Conservation (phyloP, 2,329 filamentous ascomycete species). For the Fusarium sp. region DNA sequence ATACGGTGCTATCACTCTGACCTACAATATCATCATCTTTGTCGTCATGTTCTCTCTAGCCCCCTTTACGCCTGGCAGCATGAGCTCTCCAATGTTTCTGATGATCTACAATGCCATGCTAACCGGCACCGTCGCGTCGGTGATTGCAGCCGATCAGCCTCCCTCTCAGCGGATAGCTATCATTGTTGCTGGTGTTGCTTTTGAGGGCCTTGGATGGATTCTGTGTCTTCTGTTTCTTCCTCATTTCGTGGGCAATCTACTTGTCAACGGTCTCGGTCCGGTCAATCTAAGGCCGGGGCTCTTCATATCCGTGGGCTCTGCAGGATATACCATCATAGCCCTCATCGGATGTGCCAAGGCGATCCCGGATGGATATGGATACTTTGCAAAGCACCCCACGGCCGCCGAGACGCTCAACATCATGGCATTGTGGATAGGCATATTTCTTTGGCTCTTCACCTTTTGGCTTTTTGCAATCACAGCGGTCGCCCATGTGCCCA, state of each 20-base stretch:
- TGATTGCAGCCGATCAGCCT: constrained; percentile 6
- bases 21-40: constrained; percentile 3
- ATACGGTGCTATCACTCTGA: neutral
- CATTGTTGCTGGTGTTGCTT: constrained; percentile 1
- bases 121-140: constrained; percentile 1
- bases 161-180: neutral
- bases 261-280: neutral
- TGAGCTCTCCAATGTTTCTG: neutral
- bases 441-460: constrained; percentile 2
- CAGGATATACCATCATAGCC: constrained; percentile 5
- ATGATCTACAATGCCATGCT: neutral
- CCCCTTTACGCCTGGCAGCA: neutral
- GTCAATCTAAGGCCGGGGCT: neutral
- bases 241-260: neutral
- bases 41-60: neutral
- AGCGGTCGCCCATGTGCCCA: neutral
- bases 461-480: neutral
- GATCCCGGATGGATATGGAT: neutral
- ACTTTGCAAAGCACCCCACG: neutral
- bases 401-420: neutral
- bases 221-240: constrained; percentile 1
- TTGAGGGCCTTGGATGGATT: constrained; percentile 3
- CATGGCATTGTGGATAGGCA: neutral
- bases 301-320: constrained; percentile 3
- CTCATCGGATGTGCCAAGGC: constrained; percentile 1